phyloP scores from a whole-genome alignment of 345 rosid species.

The Lepidium aucheri region DNA sequence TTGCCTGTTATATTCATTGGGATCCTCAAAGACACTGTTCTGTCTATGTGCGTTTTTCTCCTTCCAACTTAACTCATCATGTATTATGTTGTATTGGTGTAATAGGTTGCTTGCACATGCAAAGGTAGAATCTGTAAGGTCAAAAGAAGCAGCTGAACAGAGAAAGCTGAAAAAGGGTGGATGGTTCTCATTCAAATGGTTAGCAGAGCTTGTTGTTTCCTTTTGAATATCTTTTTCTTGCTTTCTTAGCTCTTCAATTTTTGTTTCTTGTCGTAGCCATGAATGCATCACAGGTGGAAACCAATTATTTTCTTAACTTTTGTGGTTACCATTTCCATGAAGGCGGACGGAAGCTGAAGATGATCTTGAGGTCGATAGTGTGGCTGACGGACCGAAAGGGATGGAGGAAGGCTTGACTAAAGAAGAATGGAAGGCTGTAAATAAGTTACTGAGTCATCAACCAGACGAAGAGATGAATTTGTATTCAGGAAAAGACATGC shows the following conservation, averaged over 20 bases:
- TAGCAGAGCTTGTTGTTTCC: slow-evolving; percentile 26
- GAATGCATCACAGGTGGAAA: not conserved
- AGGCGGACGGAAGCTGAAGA: slow-evolving; percentile 64
- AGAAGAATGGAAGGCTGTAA: slow-evolving; percentile 95
- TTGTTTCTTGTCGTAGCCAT: not conserved
- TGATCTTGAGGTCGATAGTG: slow-evolving; percentile 34
- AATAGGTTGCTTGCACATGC: slow-evolving; percentile 98
- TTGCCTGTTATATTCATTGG: not conserved
- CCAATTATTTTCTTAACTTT: slow-evolving; percentile 4
- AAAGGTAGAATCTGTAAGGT: slow-evolving; percentile 85
- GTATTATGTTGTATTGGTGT: slow-evolving; percentile 12
- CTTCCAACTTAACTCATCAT: not conserved
- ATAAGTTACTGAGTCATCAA: slow-evolving; percentile 86
- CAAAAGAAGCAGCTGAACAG: slow-evolving; percentile 91
- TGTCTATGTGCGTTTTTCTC: not conserved
- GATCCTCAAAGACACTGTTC: slow-evolving; percentile 9
- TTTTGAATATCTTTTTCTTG: not conserved
- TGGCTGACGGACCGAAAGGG: slow-evolving; percentile 38
- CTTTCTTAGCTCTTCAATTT: slow-evolving; percentile 4
- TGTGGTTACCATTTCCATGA: slow-evolving; percentile 16
- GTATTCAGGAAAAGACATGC: slow-evolving; percentile 73
- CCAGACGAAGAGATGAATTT: slow-evolving; percentile 59
- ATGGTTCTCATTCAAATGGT: slow-evolving; percentile 93
- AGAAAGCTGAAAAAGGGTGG: slow-evolving; percentile 63
- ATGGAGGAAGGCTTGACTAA: slow-evolving; percentile 68